A percentile compares a stretch with the other conserved stretches of the same genome.
Conservation (phyloP, 1,139 yeast genomes). For the Geotrichum carabidarum region DNA sequence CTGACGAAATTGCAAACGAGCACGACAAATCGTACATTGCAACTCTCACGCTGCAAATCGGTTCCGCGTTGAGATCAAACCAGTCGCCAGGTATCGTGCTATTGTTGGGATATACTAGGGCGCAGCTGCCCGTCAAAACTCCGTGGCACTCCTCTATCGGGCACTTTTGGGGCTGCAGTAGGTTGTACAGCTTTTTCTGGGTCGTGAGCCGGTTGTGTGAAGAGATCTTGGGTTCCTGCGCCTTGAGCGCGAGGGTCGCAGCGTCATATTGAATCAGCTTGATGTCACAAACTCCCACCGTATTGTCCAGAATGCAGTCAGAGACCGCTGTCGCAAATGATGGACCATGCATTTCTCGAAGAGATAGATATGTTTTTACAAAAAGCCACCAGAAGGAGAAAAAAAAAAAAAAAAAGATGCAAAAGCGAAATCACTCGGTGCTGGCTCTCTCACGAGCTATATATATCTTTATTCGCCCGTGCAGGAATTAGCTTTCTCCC, state of each 20-base stretch:
- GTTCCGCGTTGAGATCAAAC: slow-evolving; percentile 2
- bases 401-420: no score
- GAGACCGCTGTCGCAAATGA: background rate
- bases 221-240: slow-evolving; percentile 11
- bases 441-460: no score
- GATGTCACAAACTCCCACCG: slow-evolving; percentile 16
- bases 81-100: background rate
- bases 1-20: slow-evolving; percentile 15
- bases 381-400: background rate
- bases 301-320: slow-evolving; percentile 10
- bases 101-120: slow-evolving; percentile 4
- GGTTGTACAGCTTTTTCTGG: slow-evolving; percentile 16
- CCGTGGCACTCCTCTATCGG: slow-evolving; percentile 12
- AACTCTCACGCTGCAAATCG: no score
- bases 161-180: slow-evolving; percentile 15
- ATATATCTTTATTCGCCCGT: no score
- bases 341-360: background rate
- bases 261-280: slow-evolving; percentile 19
- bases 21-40: slow-evolving; percentile 12
- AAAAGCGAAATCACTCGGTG: no score
- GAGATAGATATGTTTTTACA: background rate
- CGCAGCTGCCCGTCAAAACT: slow-evolving; percentile 8
- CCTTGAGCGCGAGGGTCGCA: slow-evolving; percentile 13
- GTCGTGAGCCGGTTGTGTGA: slow-evolving; percentile 10
- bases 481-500: no score